Conservation (phyloP, 176 grass and related monocot species). For the Oropetium thomaeum region DNA sequence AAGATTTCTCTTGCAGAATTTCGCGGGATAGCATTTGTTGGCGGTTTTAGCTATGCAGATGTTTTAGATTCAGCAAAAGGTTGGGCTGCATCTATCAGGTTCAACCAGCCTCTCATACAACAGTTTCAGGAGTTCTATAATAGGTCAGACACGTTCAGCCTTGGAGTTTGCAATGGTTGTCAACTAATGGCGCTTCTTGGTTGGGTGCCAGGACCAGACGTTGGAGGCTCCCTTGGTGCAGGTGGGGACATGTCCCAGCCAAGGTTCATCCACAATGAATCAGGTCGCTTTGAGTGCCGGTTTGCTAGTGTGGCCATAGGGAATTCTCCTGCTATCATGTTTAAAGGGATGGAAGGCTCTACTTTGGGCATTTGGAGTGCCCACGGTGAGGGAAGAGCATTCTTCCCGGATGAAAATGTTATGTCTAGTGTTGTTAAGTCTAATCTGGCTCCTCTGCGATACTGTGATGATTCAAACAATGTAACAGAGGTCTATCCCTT, state of each 20-base stretch:
- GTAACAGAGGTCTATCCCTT: conserved; percentile 80
- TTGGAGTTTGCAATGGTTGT: conserved; percentile 94
- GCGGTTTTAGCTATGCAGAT: conserved; percentile 92
- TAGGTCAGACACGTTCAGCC: conserved; percentile 78
- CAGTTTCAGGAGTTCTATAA: conserved; percentile 86
- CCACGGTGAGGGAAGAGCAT: conserved; percentile 80
- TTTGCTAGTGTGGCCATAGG: conserved; percentile 74
- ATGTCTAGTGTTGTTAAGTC: conserved; percentile 51
- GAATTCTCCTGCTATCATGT: conserved; percentile 76
- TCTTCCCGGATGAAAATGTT: conserved; percentile 66
- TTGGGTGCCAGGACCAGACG: conserved; percentile 73
- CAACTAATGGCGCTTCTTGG: conserved; percentile 97
- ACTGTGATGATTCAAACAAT: conserved; percentile 70
- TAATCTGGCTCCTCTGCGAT: conserved; percentile 68
- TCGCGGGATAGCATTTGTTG: conserved; percentile 82
- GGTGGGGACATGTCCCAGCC: conserved; percentile 78
- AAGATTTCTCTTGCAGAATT: conserved; percentile 60
- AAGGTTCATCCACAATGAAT: conserved; percentile 95
- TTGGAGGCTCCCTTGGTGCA: conserved; percentile 54
- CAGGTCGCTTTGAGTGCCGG: conserved; percentile 73
- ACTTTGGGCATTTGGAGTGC: conserved; percentile 79
- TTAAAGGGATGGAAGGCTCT: conserved; percentile 91
- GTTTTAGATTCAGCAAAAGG: conserved; percentile 89
- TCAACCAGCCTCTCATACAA: conserved; percentile 73
- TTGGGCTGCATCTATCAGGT: conserved; percentile 88